Evolutionary conservation across 352 stramenopile genomes (phyloP).

Genomic region (Pythium grandisporangium): DNA sequence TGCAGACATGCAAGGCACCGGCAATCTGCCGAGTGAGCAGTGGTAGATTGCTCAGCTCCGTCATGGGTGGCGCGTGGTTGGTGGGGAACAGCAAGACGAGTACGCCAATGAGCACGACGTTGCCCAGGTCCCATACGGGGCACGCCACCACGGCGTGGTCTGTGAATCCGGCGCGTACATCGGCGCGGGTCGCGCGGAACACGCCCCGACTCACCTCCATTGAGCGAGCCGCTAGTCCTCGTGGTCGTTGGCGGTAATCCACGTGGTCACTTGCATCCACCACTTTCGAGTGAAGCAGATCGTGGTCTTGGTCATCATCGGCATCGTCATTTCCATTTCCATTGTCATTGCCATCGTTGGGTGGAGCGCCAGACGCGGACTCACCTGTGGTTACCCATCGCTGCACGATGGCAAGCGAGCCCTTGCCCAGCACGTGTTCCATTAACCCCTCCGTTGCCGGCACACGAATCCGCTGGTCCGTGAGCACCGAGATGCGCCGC

Average conservation of each 20-base stretch:
- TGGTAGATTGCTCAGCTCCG: constrained; percentile 44
- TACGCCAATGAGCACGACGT: constrained; percentile 53
- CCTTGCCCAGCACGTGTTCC: constrained; percentile 39
- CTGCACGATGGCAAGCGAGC: constrained; percentile 36
- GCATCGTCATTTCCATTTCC: background rate
- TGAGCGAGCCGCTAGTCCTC: too few relatives aligned
- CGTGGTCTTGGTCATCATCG: background rate
- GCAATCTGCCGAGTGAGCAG: constrained; percentile 63
- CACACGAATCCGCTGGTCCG: constrained; percentile 39
- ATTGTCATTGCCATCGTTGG: constrained; percentile 4
- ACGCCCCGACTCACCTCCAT: constrained; percentile 17
- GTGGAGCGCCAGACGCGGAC: too few relatives aligned
- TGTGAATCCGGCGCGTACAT: constrained; percentile 40
- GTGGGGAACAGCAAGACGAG: constrained; percentile 49
- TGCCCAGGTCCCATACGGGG: constrained; percentile 55
- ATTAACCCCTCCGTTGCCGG: constrained; percentile 45
- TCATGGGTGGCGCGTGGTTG: constrained; percentile 12
- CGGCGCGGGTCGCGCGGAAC: constrained; percentile 23
- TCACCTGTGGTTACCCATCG: constrained; percentile 40
- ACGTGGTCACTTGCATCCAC: too few relatives aligned
- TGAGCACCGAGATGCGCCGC: constrained; percentile 50
- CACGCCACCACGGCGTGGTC: constrained; percentile 56
- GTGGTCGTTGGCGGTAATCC: too few relatives aligned
- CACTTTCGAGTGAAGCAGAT: too few relatives aligned
- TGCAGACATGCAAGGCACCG: constrained; percentile 56